Base-by-base conservation (phyloP, 2,329 filamentous ascomycete genomes). In the Botrytis sinoallii region DNA sequence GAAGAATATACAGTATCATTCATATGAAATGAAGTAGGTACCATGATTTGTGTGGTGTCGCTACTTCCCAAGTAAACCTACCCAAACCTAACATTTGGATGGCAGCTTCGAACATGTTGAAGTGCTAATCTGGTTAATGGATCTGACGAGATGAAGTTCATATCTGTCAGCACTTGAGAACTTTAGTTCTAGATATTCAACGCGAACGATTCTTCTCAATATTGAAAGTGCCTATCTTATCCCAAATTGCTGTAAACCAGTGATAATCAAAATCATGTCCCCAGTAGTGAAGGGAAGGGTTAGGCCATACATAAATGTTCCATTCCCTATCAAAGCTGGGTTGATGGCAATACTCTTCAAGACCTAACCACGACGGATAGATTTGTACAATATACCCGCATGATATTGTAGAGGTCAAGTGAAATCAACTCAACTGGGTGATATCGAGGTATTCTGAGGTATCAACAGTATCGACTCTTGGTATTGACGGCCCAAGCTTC, bases 401-500 rank as follows among this genome's bases (percentile, higher is more conserved):
- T 61, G 12, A n/a, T 40, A 3, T n/a, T 61, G 25, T 67, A 40
- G 35, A 55, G 25, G 18, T 61, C 20, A 16, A 61, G 16, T n/a
- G 32, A 3, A 25, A 38, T n/a, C 14, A 18, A 57, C n/a, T 57
- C 14, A 38, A 61, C 25, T 61, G 22, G 35, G 22, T 32, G 40
- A 22, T 64, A 64, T 22, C 6, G 5, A 44, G n/a, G 18, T 20
- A 35, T 40, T 22, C 4, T 61, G 35, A n/a, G 35, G 22, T 63
- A 63, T 42, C 61, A 57, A 29, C 52, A 29, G 52, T 57, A 29
- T 55, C 48, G 14, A 55, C 48, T 25, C 22, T n/a, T 55, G 25
- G 52, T 22, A 22, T 68, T 20, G 48, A 35, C 65, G 66, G 66
- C 66, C 66, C 48, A 68, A 68, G 66, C 46, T 40, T 48, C 29